Evolutionary conservation across 805 yeast genomes (phyloP).

Genomic region (Lachancea fermentati): DNA sequence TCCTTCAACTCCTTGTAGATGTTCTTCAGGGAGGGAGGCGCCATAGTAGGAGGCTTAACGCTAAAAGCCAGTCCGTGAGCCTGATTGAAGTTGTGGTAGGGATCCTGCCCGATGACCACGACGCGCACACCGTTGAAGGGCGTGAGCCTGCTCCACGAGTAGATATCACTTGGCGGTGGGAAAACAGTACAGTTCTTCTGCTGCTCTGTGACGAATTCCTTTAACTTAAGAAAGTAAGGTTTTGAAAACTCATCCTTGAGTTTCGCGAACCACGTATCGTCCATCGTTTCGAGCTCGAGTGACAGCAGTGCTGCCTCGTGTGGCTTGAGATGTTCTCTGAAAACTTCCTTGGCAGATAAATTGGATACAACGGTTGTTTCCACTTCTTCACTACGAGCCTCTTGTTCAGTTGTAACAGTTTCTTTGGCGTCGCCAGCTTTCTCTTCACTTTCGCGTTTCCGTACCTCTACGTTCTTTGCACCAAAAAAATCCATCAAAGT

Average conservation of each 20-base stretch:
- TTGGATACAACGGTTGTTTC: neutral
- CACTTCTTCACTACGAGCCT: neutral
- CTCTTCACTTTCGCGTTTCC: neutral
- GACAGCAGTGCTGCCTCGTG: slow-evolving; percentile 37
- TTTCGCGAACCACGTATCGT: slow-evolving; percentile 70
- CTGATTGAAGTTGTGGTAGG: slow-evolving; percentile 87
- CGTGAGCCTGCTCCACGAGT: slow-evolving; percentile 87
- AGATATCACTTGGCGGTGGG: slow-evolving; percentile 73
- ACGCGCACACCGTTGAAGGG: slow-evolving; percentile 72
- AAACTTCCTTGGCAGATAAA: slow-evolving; percentile 7
- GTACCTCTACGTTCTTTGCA: neutral
- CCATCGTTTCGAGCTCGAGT: slow-evolving; percentile 66
- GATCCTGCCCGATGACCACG: slow-evolving; percentile 90
- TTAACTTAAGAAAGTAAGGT: slow-evolving; percentile 75
- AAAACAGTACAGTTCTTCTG: slow-evolving; percentile 48
- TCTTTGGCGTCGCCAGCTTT: neutral
- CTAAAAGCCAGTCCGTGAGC: slow-evolving; percentile 97
- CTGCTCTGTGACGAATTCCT: slow-evolving; percentile 53
- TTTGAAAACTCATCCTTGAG: slow-evolving; percentile 70
- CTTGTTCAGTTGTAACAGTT: neutral
- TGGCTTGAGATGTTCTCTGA: slow-evolving; percentile 12
- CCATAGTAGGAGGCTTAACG: slow-evolving; percentile 74
- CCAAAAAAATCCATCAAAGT: slow-evolving; percentile 8
- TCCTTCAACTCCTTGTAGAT: slow-evolving; percentile 71
- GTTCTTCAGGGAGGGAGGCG: slow-evolving; percentile 84